These are phyloP conservation scores for Furculomyces boomerangus DNA, from an alignment of 371 early-diverging fungal species.

Conservation along the genomic window DNA sequence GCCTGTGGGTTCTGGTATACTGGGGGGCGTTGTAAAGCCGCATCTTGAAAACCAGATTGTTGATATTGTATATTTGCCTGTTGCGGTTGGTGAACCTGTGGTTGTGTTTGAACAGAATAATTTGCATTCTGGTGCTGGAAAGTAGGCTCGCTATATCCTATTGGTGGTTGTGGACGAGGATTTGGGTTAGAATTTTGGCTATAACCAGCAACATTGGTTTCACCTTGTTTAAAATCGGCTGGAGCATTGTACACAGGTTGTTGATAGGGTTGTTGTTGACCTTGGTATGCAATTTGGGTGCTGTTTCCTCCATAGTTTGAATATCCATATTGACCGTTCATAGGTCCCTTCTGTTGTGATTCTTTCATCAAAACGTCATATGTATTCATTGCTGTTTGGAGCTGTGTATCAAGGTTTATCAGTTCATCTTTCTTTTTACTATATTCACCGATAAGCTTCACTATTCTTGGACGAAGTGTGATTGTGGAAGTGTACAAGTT, in stretches of 20 bases:
- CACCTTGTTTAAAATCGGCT: too few species aligned
- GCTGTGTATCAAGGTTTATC: conserved; percentile 8
- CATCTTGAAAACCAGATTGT: background rate
- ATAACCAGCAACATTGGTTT: too few species aligned
- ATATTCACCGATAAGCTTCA: conserved; percentile 57
- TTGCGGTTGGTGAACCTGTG: background rate
- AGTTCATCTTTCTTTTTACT: conserved; percentile 54
- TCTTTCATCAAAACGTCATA: conserved; percentile 19
- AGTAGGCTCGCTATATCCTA: too few species aligned
- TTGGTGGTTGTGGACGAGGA: too few species aligned
- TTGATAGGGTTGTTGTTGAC: background rate
- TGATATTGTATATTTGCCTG: background rate
- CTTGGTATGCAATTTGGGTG: background rate
- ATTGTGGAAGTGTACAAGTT: conserved; percentile 44
- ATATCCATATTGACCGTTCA: background rate
- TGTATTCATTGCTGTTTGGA: conserved; percentile 12
- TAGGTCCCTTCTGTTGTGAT: background rate
- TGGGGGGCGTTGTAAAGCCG: background rate
- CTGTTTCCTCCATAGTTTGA: background rate
- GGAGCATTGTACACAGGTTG: background rate
- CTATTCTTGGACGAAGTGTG: conserved; percentile 54
- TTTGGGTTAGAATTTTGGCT: too few species aligned
- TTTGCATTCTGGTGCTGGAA: background rate
- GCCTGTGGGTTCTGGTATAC: background rate
- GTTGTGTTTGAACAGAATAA: background rate